phyloP scores from a whole-genome alignment of 1,139 yeast species.

The Blastobotrys persicus region DNA sequence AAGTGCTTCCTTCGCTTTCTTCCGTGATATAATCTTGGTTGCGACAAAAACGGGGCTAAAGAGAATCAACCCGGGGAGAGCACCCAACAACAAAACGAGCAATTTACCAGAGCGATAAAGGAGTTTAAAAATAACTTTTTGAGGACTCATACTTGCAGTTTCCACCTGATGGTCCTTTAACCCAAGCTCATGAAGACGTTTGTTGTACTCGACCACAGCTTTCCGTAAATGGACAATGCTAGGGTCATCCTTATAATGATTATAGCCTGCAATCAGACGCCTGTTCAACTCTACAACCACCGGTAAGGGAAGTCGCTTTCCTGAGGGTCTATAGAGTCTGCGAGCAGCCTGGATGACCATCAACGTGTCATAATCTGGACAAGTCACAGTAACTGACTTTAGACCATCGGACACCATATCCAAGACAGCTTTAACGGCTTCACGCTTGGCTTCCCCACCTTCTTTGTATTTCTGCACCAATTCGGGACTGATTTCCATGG shows the following conservation, averaged over 20 bases:
- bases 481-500: constrained; percentile 65
- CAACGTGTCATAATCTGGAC: constrained; percentile 88
- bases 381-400: constrained; percentile 85
- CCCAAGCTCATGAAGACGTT: constrained; percentile 61
- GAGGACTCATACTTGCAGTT: constrained; percentile 51
- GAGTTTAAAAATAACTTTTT: constrained; percentile 48
- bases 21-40: constrained; percentile 67
- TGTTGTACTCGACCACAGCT: constrained; percentile 67
- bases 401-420: constrained; percentile 72
- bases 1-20: constrained; percentile 74
- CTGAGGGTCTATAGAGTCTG: constrained; percentile 78
- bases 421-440: constrained; percentile 69
- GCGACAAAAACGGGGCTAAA: constrained; percentile 85
- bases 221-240: constrained; percentile 57
- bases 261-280: constrained; percentile 75
- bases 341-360: constrained; percentile 93
- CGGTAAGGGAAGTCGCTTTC: constrained; percentile 71
- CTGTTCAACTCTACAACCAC: constrained; percentile 87
- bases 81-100: constrained; percentile 52
- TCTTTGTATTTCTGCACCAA: constrained; percentile 60
- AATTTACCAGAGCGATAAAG: constrained; percentile 55
- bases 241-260: constrained; percentile 69
- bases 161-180: constrained; percentile 91
- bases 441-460: constrained; percentile 58
- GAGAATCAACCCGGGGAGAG: constrained; percentile 80